phyloP scores from a whole-genome alignment of 768 basidiomycete species.

The Lentinula edodes region DNA sequence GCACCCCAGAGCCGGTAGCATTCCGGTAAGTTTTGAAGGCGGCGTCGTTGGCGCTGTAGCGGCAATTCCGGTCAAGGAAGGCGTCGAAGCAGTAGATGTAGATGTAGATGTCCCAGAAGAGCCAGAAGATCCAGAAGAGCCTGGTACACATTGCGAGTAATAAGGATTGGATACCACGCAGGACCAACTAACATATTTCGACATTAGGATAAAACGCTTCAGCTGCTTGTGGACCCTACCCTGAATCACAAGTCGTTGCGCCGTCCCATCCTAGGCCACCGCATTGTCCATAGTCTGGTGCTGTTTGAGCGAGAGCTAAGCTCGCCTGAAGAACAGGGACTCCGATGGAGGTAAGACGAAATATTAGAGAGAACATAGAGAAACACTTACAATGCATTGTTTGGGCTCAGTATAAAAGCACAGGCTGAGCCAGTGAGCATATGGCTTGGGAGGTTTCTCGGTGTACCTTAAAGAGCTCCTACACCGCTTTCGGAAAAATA shows the following conservation, averaged over 20 bases:
- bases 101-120: conserved; percentile 5
- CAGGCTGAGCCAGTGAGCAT: neutral
- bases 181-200: conserved; percentile 19
- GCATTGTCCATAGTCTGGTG: conserved; percentile 17
- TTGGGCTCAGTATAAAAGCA: neutral
- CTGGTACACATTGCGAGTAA: conserved; percentile 32
- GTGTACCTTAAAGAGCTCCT: neutral
- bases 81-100: conserved; percentile 12
- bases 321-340: neutral
- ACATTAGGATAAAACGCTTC: neutral
- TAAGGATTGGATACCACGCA: conserved; percentile 27
- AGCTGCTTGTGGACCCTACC: conserved; percentile 12
- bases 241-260: conserved; percentile 23
- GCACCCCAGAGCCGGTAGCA: conserved; percentile 43
- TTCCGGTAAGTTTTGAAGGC: conserved; percentile 35
- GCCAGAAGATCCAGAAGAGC: neutral
- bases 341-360: neutral
- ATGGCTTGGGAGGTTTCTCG: neutral
- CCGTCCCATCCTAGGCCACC: conserved; percentile 30
- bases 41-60: conserved; percentile 33
- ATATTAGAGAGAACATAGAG: neutral
- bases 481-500: neutral
- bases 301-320: neutral
- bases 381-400: neutral
- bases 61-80: conserved; percentile 23